Evolutionary conservation across 257 asterid genomes (phyloP).

Genomic region (Nicotiana obtusifolia): DNA sequence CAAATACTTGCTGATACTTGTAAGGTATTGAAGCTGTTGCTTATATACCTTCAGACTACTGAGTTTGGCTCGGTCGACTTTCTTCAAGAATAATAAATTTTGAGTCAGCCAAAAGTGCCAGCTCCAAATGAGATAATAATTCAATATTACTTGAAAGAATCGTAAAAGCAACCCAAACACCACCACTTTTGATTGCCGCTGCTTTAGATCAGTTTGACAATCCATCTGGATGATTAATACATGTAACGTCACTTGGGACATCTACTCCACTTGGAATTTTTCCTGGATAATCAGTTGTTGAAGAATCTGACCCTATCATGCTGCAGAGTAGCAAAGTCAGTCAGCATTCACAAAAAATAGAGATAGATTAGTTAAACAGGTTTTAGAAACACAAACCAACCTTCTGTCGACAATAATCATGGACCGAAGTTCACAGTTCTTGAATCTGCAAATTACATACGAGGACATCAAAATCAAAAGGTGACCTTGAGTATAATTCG

Average conservation of each 20-base stretch:
- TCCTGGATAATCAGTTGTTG: conserved; percentile 60
- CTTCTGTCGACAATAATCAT: conserved; percentile 71
- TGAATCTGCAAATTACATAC: conserved; percentile 50
- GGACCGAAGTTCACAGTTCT: conserved; percentile 85
- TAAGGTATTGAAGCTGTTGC: neutral
- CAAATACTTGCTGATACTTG: neutral
- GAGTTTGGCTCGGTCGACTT: neutral
- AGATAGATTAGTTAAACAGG: neutral
- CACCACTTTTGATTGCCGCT: neutral
- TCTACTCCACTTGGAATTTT: conserved; percentile 60
- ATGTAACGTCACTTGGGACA: conserved; percentile 47
- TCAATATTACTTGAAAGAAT: neutral
- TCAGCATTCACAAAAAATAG: neutral
- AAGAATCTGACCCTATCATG: conserved; percentile 45
- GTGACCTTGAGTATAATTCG: neutral
- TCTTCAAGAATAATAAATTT: neutral
- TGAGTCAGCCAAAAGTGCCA: neutral
- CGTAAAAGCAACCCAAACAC: neutral
- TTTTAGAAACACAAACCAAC: conserved; percentile 46
- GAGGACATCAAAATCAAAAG: neutral
- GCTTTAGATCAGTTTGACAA: neutral
- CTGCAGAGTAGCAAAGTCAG: conserved; percentile 31
- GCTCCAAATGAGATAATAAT: conserved; percentile 3
- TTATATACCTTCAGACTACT: neutral
- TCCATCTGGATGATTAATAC: conserved; percentile 7